Evolutionary conservation across 345 rosid species (phyloP).

Genomic region (Ailanthus altissimus): DNA sequence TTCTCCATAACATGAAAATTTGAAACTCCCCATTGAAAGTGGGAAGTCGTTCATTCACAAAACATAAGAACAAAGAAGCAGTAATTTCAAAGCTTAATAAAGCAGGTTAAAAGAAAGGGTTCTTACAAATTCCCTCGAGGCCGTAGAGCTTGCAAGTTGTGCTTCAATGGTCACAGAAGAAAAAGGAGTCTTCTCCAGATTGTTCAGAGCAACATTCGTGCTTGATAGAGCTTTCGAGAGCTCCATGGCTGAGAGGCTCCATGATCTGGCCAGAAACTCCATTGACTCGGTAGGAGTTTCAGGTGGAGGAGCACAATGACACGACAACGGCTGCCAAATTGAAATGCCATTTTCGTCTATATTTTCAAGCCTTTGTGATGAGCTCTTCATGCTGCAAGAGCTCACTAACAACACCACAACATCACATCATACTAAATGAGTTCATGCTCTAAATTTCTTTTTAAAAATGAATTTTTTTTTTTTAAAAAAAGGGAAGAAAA

Average conservation of each 20-base stretch:
- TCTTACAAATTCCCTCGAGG: slow-evolving; percentile 47
- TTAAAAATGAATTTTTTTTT: too few relatives aligned
- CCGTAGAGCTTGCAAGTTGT: slow-evolving; percentile 41
- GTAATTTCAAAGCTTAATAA: too few relatives aligned
- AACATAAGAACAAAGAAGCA: background rate
- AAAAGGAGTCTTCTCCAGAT: slow-evolving; percentile 30
- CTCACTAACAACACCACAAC: slow-evolving; percentile 40
- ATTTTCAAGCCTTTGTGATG: slow-evolving; percentile 57
- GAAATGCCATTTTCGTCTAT: slow-evolving; percentile 77
- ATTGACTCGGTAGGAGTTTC: slow-evolving; percentile 91
- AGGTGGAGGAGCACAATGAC: slow-evolving; percentile 41
- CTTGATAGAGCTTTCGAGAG: slow-evolving; percentile 73
- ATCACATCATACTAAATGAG: background rate
- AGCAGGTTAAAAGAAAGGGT: background rate
- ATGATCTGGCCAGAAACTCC: slow-evolving; percentile 96
- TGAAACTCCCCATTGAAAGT: background rate
- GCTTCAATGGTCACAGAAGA: slow-evolving; percentile 43
- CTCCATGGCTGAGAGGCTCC: slow-evolving; percentile 91
- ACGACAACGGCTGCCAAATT: slow-evolving; percentile 32
- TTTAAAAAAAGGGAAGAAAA: too few relatives aligned
- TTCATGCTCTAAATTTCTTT: background rate
- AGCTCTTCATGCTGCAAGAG: slow-evolving; percentile 37
- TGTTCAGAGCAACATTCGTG: slow-evolving; percentile 32
- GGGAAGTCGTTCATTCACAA: background rate
- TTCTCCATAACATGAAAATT: background rate